Evolutionary conservation across 2,329 filamentous ascomycete genomes (phyloP).

Genomic region (Phialophora macrospora): DNA sequence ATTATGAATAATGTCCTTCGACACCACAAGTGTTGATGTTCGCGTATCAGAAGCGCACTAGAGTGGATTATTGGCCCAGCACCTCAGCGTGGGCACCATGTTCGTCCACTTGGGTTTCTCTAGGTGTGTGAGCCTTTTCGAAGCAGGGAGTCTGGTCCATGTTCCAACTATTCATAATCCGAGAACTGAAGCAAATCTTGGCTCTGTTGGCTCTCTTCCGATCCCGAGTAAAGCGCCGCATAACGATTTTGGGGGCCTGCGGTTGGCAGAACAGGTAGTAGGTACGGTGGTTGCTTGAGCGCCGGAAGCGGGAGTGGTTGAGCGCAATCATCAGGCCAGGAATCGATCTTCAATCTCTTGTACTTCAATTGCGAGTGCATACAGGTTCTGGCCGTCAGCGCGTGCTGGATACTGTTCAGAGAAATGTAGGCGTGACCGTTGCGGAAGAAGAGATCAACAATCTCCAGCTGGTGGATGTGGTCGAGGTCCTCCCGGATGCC

Average conservation of each 20-base stretch:
- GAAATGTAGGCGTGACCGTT: slow-evolving; percentile 68
- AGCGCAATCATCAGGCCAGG: slow-evolving; percentile 73
- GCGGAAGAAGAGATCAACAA: slow-evolving; percentile 68
- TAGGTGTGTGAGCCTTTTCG: not conserved
- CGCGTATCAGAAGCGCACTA: not conserved
- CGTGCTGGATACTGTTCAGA: slow-evolving; percentile 77
- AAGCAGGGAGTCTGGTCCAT: not conserved
- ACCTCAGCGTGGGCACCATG: not conserved
- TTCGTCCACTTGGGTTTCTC: not conserved
- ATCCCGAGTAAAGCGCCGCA: slow-evolving; percentile 60
- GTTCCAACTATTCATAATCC: not conserved
- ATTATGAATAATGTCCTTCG: not conserved
- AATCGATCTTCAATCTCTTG: slow-evolving; percentile 72
- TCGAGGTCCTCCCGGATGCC: slow-evolving; percentile 74
- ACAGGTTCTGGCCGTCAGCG: slow-evolving; percentile 75
- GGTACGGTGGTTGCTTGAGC: slow-evolving; percentile 42
- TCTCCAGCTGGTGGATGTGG: slow-evolving; percentile 78
- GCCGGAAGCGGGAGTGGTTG: slow-evolving; percentile 55
- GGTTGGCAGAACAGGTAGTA: slow-evolving; percentile 18
- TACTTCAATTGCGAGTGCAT: slow-evolving; percentile 73
- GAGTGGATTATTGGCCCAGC: not conserved
- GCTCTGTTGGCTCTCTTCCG: slow-evolving; percentile 9
- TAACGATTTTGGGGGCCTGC: slow-evolving; percentile 61
- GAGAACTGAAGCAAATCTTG: not conserved
- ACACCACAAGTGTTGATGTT: not conserved